Percentiles rank a stretch among this genome's conserved stretches.
Evolutionary conservation across 2,329 filamentous ascomycete species (phyloP).

Genomic region (Myriosclerotinia scirpicola): DNA sequence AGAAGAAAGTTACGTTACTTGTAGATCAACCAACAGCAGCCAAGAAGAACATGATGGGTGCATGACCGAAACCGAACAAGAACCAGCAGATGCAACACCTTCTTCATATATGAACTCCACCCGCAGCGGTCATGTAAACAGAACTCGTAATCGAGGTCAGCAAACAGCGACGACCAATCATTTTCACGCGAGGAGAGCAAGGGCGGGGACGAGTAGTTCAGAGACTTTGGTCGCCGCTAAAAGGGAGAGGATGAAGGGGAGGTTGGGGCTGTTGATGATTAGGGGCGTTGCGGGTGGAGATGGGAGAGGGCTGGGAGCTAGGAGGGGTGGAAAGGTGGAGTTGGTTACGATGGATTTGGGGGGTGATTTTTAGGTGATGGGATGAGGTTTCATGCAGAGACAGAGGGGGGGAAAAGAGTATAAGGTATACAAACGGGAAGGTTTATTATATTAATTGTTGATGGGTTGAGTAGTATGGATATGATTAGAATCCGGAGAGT

Average conservation of each 20-base stretch:
- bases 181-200: conserved; percentile 9
- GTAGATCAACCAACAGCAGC: neutral
- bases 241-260: neutral
- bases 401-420: too few relatives aligned
- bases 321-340: neutral
- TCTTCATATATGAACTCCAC: neutral
- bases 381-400: neutral
- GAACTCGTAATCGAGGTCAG: neutral
- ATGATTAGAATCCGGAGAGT: neutral
- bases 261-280: conserved; percentile 17
- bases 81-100: neutral
- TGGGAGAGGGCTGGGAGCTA: neutral
- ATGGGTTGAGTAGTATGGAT: neutral
- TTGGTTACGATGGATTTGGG: conserved; percentile 16
- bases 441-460: neutral
- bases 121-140: neutral
- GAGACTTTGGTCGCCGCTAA: neutral
- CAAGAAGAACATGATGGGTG: neutral
- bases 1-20: neutral
- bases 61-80: neutral
- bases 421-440: neutral
- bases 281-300: neutral
- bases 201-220: neutral
- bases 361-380: neutral
- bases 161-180: conserved; percentile 7